phyloP scores from a whole-genome alignment of 306 rosid species.

The Casuarina cunninghamiana region DNA sequence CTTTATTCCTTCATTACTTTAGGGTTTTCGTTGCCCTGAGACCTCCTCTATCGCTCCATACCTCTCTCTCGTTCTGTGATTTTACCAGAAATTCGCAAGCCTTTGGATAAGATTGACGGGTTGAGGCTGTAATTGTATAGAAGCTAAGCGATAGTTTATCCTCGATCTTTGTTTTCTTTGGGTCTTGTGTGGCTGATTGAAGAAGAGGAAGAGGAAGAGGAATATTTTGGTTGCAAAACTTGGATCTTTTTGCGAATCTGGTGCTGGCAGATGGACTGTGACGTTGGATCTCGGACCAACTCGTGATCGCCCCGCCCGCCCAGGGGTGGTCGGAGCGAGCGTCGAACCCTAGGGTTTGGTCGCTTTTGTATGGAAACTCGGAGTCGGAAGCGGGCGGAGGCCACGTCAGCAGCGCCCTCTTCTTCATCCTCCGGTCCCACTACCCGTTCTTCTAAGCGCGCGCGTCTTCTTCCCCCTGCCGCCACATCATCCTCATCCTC shows the following conservation, averaged over 20 bases:
- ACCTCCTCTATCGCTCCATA: too few relatives aligned
- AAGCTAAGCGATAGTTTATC: neutral
- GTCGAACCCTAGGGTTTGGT: constrained; percentile 73
- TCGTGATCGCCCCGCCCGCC: constrained; percentile 46
- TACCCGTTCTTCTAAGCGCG: constrained; percentile 78
- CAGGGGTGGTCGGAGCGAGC: constrained; percentile 46
- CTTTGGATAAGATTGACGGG: neutral
- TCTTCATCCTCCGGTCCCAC: constrained; percentile 75
- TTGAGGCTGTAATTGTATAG: neutral
- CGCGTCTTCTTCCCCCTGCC: constrained; percentile 50
- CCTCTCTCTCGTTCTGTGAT: neutral
- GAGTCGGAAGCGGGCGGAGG: constrained; percentile 99
- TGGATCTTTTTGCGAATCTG: constrained; percentile 17
- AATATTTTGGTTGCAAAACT: constrained; percentile 25
- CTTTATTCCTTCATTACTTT: constrained; percentile 20
- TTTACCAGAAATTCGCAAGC: neutral
- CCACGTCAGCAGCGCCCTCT: constrained; percentile 99
- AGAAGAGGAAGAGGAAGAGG: constrained; percentile 1
- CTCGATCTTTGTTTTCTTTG: constrained; percentile 9
- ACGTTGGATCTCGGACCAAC: constrained; percentile 35
- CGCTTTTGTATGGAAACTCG: constrained; percentile 99
- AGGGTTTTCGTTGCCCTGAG: constrained; percentile 33
- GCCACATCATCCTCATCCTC: constrained; percentile 33
- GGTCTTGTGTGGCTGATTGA: neutral
- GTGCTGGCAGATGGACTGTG: constrained; percentile 33